These are phyloP conservation scores for Daldinia decipiens DNA, from an alignment of 495 filamentous ascomycete genomes.

Conservation along the genomic window DNA sequence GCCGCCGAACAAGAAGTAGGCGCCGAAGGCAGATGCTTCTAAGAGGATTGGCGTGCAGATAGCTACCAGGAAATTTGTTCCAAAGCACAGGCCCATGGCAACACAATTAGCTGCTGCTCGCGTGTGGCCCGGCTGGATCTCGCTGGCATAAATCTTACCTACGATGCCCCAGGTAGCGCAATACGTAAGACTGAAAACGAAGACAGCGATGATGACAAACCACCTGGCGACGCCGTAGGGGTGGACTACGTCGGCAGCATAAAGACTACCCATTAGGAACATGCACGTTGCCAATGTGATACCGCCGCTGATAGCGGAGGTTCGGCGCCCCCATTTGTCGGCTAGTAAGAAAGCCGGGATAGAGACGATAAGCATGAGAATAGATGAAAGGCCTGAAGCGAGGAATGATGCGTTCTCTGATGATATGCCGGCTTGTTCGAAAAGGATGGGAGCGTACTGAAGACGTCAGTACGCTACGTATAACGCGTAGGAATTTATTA, in stretches of 20 bases:
- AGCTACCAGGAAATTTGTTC: constrained; percentile 70
- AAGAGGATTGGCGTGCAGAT: constrained; percentile 71
- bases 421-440: constrained; percentile 60
- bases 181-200: constrained; percentile 52
- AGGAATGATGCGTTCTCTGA: constrained; percentile 59
- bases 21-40: constrained; percentile 63
- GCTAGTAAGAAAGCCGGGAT: constrained; percentile 64
- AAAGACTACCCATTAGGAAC: constrained; percentile 55
- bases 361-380: constrained; percentile 60
- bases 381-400: constrained; percentile 62
- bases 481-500: neutral
- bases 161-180: constrained; percentile 63
- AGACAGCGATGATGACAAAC: constrained; percentile 65
- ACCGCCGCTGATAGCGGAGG: constrained; percentile 67
- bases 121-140: constrained; percentile 66
- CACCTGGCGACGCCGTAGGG: constrained; percentile 60
- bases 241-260: constrained; percentile 61
- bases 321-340: constrained; percentile 72
- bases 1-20: constrained; percentile 70
- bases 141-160: constrained; percentile 65
- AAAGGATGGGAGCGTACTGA: constrained; percentile 64
- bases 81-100: constrained; percentile 52
- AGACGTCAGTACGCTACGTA: constrained; percentile 11
- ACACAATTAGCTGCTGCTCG: constrained; percentile 63
- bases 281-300: constrained; percentile 56